These are phyloP conservation scores for Proliferodiscus dingleyae DNA, from an alignment of 2,329 filamentous ascomycete species.

Conservation along the genomic window DNA sequence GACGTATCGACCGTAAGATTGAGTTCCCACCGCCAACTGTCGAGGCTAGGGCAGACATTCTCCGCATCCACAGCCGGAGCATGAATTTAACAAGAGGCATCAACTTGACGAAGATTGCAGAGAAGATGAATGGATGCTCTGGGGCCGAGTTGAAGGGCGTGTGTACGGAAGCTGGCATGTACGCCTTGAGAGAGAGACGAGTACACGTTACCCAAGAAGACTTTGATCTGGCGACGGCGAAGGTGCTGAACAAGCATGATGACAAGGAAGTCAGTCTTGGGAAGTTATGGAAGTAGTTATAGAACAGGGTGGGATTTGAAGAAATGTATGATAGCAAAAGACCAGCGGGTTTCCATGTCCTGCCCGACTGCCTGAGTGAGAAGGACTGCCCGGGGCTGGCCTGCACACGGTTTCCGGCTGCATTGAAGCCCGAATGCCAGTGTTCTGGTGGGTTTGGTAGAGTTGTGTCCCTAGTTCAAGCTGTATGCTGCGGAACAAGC, in stretches of 20 bases:
- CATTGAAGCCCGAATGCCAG: too few species aligned
- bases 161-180: constrained; percentile 98
- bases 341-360: too few species aligned
- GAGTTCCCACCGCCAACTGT: constrained; percentile 97
- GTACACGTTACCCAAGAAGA: constrained; percentile 99
- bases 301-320: constrained; percentile 1
- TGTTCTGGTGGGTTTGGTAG: too few species aligned
- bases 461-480: too few species aligned
- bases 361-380: too few species aligned
- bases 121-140: constrained; percentile 99
- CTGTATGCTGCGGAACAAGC: too few species aligned
- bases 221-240: constrained; percentile 96
- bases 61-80: constrained; percentile 93
- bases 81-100: constrained; percentile 99
- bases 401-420: too few species aligned
- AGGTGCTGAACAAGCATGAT: constrained; percentile 99
- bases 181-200: constrained; percentile 86
- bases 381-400: too few species aligned
- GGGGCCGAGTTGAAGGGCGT: constrained; percentile 98
- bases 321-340: constrained; percentile 29
- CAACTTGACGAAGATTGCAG: constrained; percentile 95
- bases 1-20: constrained; percentile 97
- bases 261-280: constrained; percentile 92
- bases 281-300: constrained; percentile 72
- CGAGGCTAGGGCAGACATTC: constrained; percentile 93